Conservation (phyloP, 106 monocot species). For the Gastrodia elata region DNA sequence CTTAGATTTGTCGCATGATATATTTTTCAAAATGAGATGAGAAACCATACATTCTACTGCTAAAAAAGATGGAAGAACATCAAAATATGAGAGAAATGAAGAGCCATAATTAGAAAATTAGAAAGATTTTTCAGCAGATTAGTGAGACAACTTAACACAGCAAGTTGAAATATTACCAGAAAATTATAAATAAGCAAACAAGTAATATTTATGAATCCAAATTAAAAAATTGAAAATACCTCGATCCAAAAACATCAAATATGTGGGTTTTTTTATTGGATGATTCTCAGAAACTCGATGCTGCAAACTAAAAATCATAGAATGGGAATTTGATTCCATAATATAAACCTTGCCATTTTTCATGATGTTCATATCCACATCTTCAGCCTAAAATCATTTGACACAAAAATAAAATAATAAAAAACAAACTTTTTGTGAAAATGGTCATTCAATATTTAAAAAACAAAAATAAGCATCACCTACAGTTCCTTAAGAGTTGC, state of each 20-base stretch:
- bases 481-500: conserved; percentile 15
- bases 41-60: neutral
- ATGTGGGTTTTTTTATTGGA: neutral
- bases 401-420: neutral
- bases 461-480: conserved; percentile 6
- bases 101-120: neutral
- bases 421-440: neutral
- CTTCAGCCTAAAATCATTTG: neutral
- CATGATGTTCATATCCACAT: neutral
- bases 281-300: neutral
- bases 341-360: neutral
- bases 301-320: neutral
- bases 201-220: neutral
- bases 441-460: neutral
- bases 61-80: neutral
- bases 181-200: neutral
- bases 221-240: neutral
- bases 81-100: neutral
- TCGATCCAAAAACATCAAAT: neutral
- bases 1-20: neutral
- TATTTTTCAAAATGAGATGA: neutral
- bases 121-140: neutral
- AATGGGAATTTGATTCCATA: neutral
- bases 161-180: no score
- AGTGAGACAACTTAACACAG: no score